A percentile compares a stretch with the other conserved stretches of the same genome.
Evolutionary conservation across 371 early-diverging fungal species (phyloP).

Genomic region (Mortierella sp.): DNA sequence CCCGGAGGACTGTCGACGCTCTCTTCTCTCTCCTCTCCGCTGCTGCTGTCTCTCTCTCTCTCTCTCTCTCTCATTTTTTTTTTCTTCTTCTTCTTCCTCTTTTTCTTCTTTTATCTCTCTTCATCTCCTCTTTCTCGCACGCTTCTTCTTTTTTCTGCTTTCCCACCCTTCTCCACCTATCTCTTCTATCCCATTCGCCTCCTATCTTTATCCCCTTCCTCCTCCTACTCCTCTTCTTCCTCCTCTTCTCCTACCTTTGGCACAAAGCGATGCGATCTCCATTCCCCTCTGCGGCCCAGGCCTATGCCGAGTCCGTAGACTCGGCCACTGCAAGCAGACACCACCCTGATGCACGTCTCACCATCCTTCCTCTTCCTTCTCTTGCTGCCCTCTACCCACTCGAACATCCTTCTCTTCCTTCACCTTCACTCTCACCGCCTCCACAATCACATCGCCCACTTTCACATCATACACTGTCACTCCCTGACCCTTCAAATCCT

Average conservation of each 20-base stretch:
- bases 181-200: neutral
- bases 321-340: slow-evolving; percentile 51
- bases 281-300: slow-evolving; percentile 51
- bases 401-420: slow-evolving; percentile 15
- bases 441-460: slow-evolving; percentile 25
- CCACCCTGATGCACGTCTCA: slow-evolving; percentile 51
- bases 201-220: neutral
- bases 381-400: slow-evolving; percentile 50
- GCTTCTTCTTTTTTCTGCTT: neutral
- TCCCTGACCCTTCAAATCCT: neutral
- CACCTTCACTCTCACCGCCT: slow-evolving; percentile 9
- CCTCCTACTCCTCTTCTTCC: neutral
- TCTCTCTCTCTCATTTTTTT: neutral
- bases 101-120: slow-evolving; percentile 4
- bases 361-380: slow-evolving; percentile 51
- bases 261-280: slow-evolving; percentile 37
- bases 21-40: slow-evolving; percentile 9
- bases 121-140: neutral
- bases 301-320: slow-evolving; percentile 52
- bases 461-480: neutral
- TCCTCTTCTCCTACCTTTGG: neutral
- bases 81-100: neutral
- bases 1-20: no score
- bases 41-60: slow-evolving; percentile 6
- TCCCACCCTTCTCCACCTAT: neutral